Percentiles rank a stretch among this genome's conserved stretches.
These are phyloP conservation scores for Amaranthus hypochondriacus DNA, from an alignment of 148 eudicot genomes.

Conservation along the genomic window DNA sequence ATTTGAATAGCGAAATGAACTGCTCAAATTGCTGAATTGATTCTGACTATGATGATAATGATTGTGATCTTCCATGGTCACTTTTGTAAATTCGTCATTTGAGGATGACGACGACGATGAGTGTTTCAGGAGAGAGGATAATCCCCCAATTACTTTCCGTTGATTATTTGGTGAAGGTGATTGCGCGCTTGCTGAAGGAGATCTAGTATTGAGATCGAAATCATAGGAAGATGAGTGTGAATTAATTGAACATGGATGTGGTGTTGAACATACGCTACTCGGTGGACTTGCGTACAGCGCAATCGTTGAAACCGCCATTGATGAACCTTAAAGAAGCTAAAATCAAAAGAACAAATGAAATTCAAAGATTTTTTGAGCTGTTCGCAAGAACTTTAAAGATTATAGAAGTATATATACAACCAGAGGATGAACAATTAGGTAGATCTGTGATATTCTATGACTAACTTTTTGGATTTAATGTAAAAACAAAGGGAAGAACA, in stretches of 20 bases:
- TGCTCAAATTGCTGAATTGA: slow-evolving; percentile 23
- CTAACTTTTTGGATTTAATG: slow-evolving; percentile 7
- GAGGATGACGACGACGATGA: slow-evolving; percentile 32
- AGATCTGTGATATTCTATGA: slow-evolving; percentile 12
- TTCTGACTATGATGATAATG: slow-evolving; percentile 20
- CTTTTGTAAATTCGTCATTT: slow-evolving; percentile 43
- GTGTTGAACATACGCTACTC: slow-evolving; percentile 56
- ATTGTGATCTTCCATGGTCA: slow-evolving; percentile 15
- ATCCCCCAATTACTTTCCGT: slow-evolving; percentile 50
- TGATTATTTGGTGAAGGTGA: slow-evolving; percentile 48
- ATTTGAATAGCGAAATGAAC: slow-evolving; percentile 48
- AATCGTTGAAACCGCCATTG: slow-evolving; percentile 85
- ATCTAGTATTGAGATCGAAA: slow-evolving; percentile 49
- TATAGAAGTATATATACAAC: background rate
- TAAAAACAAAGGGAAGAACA: background rate
- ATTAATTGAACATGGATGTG: slow-evolving; percentile 50
- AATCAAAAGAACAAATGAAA: background rate
- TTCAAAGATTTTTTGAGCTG: background rate
- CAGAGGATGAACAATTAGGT: background rate
- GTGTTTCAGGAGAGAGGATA: slow-evolving; percentile 49
- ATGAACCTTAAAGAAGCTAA: background rate
- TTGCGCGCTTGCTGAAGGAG: slow-evolving; percentile 43
- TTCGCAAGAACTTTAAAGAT: background rate
- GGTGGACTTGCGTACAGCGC: slow-evolving; percentile 78
- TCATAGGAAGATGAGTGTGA: slow-evolving; percentile 51